These are phyloP conservation scores for Kodamaea nitidulidarum DNA, from an alignment of 805 yeast genomes.

Conservation along the genomic window DNA sequence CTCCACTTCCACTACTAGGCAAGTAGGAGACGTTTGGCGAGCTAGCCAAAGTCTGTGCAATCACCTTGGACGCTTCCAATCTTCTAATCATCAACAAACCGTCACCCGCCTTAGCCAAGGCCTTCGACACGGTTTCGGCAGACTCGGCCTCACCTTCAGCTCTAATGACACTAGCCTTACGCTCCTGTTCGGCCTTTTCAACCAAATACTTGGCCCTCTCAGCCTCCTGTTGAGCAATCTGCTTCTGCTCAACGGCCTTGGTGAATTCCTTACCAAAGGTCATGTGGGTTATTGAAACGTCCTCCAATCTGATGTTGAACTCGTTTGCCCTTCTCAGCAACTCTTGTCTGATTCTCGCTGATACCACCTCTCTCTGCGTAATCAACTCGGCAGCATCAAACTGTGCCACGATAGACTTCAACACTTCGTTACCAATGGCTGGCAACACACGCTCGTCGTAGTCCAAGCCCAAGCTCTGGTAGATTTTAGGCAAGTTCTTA, in stretches of 20 bases:
- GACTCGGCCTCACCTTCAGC: constrained; percentile 99
- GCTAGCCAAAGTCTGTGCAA: constrained; percentile 80
- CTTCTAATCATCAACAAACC: constrained; percentile 91
- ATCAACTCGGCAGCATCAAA: constrained; percentile 95
- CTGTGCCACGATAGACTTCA: constrained; percentile 87
- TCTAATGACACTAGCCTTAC: constrained; percentile 89
- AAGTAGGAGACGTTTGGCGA: constrained; percentile 86
- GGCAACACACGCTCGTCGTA: constrained; percentile 94
- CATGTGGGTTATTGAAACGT: constrained; percentile 96
- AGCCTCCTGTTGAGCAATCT: constrained; percentile 99
- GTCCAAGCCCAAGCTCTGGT: constrained; percentile 88
- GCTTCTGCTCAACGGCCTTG: constrained; percentile 97
- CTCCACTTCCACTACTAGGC: constrained; percentile 49
- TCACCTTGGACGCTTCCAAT: constrained; percentile 94
- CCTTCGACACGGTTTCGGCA: constrained; percentile 91
- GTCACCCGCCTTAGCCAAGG: constrained; percentile 91
- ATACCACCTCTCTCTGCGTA: constrained; percentile 94
- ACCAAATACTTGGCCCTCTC: constrained; percentile 88
- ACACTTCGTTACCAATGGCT: constrained; percentile 86
- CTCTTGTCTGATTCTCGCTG: constrained; percentile 84
- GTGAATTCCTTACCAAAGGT: constrained; percentile 96
- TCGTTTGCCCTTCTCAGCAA: constrained; percentile 78
- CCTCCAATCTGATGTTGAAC: constrained; percentile 88
- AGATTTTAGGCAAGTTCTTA: constrained; percentile 71
- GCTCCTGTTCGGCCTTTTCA: constrained; percentile 95